These are phyloP conservation scores for Microbotryum violaceum DNA, from an alignment of 1,284 basidiomycete genomes.

Conservation along the genomic window DNA sequence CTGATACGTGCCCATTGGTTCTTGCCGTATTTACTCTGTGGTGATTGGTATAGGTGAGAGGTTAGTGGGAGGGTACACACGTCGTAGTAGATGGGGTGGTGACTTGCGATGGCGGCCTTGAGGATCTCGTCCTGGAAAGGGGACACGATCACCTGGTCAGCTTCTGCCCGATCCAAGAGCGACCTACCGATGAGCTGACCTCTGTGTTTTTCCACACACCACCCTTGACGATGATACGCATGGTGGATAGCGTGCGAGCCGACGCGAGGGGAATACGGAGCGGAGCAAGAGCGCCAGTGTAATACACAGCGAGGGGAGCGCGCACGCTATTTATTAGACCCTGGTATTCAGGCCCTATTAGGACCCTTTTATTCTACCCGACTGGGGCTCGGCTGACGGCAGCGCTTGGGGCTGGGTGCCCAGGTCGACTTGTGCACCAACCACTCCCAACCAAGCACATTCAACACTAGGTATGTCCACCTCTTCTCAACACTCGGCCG, in stretches of 20 bases:
- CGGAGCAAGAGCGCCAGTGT: no score
- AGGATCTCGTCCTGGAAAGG: constrained; percentile 44
- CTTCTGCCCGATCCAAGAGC: not conserved
- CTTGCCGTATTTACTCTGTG: constrained; percentile 36
- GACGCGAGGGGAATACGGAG: not conserved
- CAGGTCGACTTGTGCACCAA: no score
- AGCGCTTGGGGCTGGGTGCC: no score
- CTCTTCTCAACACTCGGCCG: no score
- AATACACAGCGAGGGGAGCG: no score
- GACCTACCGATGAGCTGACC: constrained; percentile 40
- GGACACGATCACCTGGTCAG: not conserved
- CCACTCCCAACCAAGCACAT: no score
- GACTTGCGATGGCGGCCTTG: constrained; percentile 91
- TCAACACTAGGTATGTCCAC: no score
- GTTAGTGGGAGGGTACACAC: not conserved
- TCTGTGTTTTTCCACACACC: constrained; percentile 54
- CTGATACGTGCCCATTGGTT: constrained; percentile 99
- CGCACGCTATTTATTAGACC: no score
- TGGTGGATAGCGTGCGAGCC: constrained; percentile 3
- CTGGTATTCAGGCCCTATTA: no score
- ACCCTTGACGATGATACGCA: constrained; percentile 35
- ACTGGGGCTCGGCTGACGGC: no score
- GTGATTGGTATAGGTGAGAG: not conserved
- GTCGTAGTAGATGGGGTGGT: not conserved
- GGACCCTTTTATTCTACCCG: no score